A percentile compares a stretch with the other conserved stretches of the same genome.
phyloP scores from a whole-genome alignment of 2,329 filamentous ascomycete species.

The Coniochaeta ligniaria region DNA sequence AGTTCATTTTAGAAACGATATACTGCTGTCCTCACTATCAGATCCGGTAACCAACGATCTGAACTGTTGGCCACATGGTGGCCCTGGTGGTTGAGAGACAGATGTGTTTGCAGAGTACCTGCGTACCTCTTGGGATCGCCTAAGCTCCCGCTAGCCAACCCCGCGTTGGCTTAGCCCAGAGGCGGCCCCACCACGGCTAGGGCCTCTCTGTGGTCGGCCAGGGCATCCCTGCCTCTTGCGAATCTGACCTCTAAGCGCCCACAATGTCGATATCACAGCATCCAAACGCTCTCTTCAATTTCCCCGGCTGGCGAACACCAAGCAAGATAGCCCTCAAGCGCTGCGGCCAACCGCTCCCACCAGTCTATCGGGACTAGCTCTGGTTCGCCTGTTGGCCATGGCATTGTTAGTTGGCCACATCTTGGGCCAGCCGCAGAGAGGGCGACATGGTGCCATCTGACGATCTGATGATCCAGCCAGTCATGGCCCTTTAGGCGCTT shows the following conservation, averaged over 20 bases:
- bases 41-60: too few species aligned
- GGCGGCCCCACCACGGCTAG: neutral
- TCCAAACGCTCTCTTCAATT: neutral
- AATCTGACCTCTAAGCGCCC: neutral
- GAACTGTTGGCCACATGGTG: too few species aligned
- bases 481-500: neutral
- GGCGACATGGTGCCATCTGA: neutral
- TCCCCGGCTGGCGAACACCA: neutral
- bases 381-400: neutral
- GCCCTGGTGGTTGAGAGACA: too few species aligned
- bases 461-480: neutral
- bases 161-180: neutral
- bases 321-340: neutral
- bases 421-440: neutral
- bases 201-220: neutral
- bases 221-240: neutral
- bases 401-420: neutral
- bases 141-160: neutral
- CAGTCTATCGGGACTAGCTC: neutral
- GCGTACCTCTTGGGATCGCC: too few species aligned
- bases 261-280: neutral
- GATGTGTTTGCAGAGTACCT: neutral
- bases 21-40: too few species aligned
- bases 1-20: too few species aligned
- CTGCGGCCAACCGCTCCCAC: neutral